Evolutionary conservation across 192 early-diverging fungal species (phyloP).

Genomic region (Entophlyctis helioformis): DNA sequence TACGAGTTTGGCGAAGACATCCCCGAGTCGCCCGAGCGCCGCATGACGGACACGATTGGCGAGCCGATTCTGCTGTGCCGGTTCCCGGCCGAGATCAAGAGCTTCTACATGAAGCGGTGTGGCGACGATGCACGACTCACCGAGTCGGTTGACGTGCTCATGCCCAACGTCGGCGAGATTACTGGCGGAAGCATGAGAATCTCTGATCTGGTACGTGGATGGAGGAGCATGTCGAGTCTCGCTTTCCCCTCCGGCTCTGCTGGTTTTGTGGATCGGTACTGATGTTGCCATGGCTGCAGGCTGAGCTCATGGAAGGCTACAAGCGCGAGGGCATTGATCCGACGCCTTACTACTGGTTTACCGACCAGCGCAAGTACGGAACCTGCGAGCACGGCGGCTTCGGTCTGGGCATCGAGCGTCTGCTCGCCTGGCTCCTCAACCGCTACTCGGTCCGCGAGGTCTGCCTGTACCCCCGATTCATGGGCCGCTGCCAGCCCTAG

Average conservation of each 20-base stretch:
- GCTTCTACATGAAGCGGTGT: conserved; percentile 98
- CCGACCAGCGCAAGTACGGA: conserved; percentile 98
- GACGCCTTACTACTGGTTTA: conserved; percentile 94
- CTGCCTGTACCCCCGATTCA: conserved; percentile 87
- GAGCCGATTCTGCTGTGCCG: conserved; percentile 89
- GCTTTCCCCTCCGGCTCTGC: not conserved
- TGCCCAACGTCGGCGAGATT: conserved; percentile 98
- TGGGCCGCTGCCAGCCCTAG: conserved; percentile 70
- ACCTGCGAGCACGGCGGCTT: conserved; percentile 93
- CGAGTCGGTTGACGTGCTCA: conserved; percentile 94
- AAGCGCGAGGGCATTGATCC: conserved; percentile 87
- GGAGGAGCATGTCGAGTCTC: too few species aligned
- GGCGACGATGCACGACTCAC: conserved; percentile 73
- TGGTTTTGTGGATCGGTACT: not conserved
- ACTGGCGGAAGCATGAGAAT: conserved; percentile 98
- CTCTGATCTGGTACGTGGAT: conserved; percentile 61
- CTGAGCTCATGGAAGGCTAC: conserved; percentile 70
- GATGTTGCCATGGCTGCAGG: conserved; percentile 1
- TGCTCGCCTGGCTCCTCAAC: conserved; percentile 93
- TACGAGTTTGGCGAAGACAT: conserved; percentile 99
- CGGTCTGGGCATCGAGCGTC: conserved; percentile 93
- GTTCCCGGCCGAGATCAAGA: conserved; percentile 97
- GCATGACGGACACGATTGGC: conserved; percentile 97
- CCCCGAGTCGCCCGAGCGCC: conserved; percentile 92
- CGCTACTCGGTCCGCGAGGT: conserved; percentile 78